Percentiles rank a stretch among this genome's conserved stretches.
These are phyloP conservation scores for Vitis rupestris DNA, from an alignment of 164 flowering plant species.

Conservation along the genomic window DNA sequence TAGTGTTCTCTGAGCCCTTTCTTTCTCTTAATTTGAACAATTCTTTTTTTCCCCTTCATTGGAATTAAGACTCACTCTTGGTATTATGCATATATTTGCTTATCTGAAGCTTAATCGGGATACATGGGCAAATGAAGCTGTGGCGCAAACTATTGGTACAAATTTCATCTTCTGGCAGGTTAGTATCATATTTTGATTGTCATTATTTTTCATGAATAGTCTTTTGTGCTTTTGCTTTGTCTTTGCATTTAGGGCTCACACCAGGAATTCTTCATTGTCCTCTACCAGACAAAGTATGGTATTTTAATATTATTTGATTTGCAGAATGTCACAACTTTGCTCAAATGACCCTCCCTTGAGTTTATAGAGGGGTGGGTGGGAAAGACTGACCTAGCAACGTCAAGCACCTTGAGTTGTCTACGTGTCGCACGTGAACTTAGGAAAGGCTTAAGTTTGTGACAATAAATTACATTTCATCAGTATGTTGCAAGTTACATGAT, in stretches of 20 bases:
- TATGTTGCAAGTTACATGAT: no score
- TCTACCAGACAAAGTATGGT: no score
- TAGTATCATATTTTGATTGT: slow-evolving; percentile 1
- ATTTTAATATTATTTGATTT: no score
- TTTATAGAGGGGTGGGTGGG: no score
- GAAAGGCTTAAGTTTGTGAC: no score
- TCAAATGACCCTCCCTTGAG: no score
- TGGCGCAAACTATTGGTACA: slow-evolving; percentile 77
- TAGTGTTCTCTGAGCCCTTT: slow-evolving; percentile 13
- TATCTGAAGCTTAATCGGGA: slow-evolving; percentile 82
- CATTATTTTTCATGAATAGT: background rate
- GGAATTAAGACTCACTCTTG: slow-evolving; percentile 7
- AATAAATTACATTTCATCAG: no score
- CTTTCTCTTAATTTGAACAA: background rate
- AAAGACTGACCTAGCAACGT: no score
- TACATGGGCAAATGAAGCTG: slow-evolving; percentile 99
- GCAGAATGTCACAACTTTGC: no score
- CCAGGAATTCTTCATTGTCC: background rate
- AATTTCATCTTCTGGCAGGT: slow-evolving; percentile 99
- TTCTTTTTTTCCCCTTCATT: background rate
- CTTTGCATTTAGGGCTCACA: background rate
- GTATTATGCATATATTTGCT: slow-evolving; percentile 3
- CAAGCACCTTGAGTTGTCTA: no score
- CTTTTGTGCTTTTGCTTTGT: background rate
- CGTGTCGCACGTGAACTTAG: no score